Evolutionary conservation across 257 asterid genomes (phyloP).

Genomic region (Striga asiatica): DNA sequence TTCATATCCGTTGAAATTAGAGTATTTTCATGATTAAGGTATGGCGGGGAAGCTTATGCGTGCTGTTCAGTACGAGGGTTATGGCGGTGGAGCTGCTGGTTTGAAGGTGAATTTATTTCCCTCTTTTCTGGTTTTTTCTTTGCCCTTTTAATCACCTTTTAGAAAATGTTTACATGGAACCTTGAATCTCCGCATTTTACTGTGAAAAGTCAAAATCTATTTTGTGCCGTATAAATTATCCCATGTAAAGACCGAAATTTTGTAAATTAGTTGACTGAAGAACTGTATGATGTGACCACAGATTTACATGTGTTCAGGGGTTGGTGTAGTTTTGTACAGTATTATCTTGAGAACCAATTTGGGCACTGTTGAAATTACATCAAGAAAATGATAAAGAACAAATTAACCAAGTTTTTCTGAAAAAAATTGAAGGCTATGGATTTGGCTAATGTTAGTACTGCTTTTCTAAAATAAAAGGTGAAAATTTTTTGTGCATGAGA

Average conservation of each 20-base stretch:
- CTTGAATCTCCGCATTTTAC: not conserved
- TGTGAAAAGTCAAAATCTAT: not conserved
- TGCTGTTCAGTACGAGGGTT: slow-evolving; percentile 53
- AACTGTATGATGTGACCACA: not conserved
- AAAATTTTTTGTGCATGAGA: no score
- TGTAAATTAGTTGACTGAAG: slow-evolving; percentile 4
- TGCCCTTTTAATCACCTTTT: not conserved
- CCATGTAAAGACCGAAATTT: not conserved
- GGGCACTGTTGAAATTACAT: not conserved
- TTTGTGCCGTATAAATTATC: not conserved
- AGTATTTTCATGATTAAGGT: not conserved
- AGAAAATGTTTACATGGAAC: not conserved
- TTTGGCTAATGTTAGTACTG: no score
- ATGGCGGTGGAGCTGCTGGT: slow-evolving; percentile 73
- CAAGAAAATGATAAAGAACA: not conserved
- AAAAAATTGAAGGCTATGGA: no score
- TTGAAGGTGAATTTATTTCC: slow-evolving; percentile 42
- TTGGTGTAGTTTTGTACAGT: not conserved
- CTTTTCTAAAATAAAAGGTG: no score
- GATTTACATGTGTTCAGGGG: not conserved
- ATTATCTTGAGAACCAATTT: not conserved
- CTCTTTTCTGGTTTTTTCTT: not conserved
- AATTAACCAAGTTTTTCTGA: no score
- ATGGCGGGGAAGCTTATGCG: slow-evolving; percentile 74
- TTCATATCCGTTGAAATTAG: no score